These are phyloP conservation scores for Neofusicoccum parvum DNA, from an alignment of 2,329 filamentous ascomycete species.

Conservation along the genomic window DNA sequence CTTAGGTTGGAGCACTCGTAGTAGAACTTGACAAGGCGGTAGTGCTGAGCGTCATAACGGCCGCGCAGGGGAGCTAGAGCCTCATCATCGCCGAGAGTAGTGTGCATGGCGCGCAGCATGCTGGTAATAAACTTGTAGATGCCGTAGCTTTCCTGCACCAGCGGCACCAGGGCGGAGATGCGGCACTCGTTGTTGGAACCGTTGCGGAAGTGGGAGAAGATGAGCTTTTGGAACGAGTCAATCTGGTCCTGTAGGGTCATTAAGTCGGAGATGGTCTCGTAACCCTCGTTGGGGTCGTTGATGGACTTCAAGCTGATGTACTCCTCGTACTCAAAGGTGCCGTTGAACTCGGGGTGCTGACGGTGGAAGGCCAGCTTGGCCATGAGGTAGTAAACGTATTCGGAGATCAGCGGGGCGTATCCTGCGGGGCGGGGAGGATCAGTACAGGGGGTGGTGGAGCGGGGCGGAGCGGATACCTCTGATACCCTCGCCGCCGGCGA, in stretches of 20 bases:
- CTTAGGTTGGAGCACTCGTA: slow-evolving; percentile 98
- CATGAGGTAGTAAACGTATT: slow-evolving; percentile 95
- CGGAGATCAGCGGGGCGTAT: slow-evolving; percentile 88
- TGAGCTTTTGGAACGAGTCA: slow-evolving; percentile 96
- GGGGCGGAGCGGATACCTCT: slow-evolving; percentile 58
- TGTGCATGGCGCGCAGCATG: slow-evolving; percentile 98
- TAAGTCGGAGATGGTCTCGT: slow-evolving; percentile 93
- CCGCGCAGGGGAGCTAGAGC: slow-evolving; percentile 84
- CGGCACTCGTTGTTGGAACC: slow-evolving; percentile 94
- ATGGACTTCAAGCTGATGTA: slow-evolving; percentile 98
- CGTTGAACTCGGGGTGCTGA: slow-evolving; percentile 97
- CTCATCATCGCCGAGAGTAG: slow-evolving; percentile 89
- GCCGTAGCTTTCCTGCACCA: slow-evolving; percentile 97
- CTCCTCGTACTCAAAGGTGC: slow-evolving; percentile 98
- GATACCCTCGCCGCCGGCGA: slow-evolving; percentile 75
- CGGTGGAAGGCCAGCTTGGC: slow-evolving; percentile 96
- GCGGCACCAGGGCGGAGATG: slow-evolving; percentile 87
- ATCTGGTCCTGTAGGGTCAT: slow-evolving; percentile 98
- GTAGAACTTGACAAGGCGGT: slow-evolving; percentile 95
- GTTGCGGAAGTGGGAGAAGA: slow-evolving; percentile 93
- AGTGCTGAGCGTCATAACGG: slow-evolving; percentile 93
- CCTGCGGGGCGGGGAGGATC: slow-evolving; percentile 42
- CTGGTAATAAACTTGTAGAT: slow-evolving; percentile 99
- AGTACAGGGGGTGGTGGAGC: background rate
- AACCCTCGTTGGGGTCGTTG: slow-evolving; percentile 97